Evolutionary conservation across 176 grass and related monocot genomes (phyloP), one percentile per base, ranked within the genome.

Genomic region (Secale cereale): DNA sequence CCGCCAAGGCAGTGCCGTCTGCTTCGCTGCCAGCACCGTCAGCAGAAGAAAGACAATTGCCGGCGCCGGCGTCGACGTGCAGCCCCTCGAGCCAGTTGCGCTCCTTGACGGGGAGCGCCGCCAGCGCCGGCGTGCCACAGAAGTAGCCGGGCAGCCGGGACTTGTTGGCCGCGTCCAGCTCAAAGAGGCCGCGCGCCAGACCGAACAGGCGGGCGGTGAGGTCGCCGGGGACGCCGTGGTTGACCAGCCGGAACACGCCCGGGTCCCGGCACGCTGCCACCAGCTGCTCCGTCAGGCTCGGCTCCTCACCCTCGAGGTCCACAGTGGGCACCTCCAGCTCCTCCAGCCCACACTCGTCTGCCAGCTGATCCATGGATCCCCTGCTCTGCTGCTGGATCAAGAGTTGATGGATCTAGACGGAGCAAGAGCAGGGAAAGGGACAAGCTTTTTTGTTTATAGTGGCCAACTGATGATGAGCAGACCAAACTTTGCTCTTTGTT

Each of bases 51-150:
- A 12, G 2, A 43, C 17, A 17, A n/a, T n/a, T n/a, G n/a, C 0
- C 4, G 0, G 3, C 25, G 10, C 0, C 22, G 46, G 29, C 3
- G n/a, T 3, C 5, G 72, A 98, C 32, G 16, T 98, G 92, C 41
- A 93, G 74, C 0, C 95, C 92, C 65, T 98, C 95, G 27, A 94
- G 46, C 92, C 91, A 98, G 78, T 94, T 98, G 59, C 93, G 27
- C 7, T 93, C 74, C 10, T 79, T 84, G 19, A 93, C 30, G 11
- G 23, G 76, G 32, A 97, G 81, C 37, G 81, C 26, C 32, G 81
- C 26, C 32, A 91, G 45, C n/a, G 95, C 92, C 30, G 89, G 91
- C 16, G 95, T 93, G 74, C 92, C 95, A 82, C 91, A 93, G 83
- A 98, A 94, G 87, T 98, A 93, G 30, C 75, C 48, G 32, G 88